Conservation (phyloP, 768 basidiomycete species). For the Russula ochroleuca region DNA sequence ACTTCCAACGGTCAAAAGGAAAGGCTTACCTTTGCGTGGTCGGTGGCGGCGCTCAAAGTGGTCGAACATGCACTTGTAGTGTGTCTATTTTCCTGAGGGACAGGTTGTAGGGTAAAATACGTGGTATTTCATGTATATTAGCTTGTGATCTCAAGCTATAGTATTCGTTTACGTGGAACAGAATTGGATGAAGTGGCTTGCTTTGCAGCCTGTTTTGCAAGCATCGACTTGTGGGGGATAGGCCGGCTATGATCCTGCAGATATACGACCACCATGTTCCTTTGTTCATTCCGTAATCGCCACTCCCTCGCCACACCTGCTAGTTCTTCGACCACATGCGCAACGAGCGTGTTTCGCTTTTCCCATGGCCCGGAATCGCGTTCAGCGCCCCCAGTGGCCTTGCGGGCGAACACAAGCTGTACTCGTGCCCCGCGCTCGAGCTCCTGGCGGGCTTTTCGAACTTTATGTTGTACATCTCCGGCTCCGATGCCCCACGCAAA, state of each 20-base stretch:
- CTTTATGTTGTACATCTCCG: constrained; percentile 38
- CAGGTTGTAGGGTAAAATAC: not conserved
- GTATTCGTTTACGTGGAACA: not conserved
- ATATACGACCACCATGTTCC: constrained; percentile 13
- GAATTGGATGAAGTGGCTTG: not conserved
- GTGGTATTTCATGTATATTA: not conserved
- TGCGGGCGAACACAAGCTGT: constrained; percentile 32
- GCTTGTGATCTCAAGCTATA: not conserved
- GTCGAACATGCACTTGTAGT: not conserved
- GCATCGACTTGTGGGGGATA: constrained; percentile 21
- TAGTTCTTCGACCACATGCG: constrained; percentile 25
- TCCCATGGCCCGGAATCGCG: not conserved
- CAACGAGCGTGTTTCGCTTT: constrained; percentile 24
- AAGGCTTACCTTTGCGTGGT: constrained; percentile 25
- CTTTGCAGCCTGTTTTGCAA: not conserved
- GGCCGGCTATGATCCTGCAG: constrained; percentile 22
- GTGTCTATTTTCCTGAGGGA: not conserved
- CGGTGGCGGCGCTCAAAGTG: constrained; percentile 4
- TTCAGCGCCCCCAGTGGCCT: constrained; percentile 25
- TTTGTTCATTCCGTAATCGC: constrained; percentile 23
- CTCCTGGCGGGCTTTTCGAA: constrained; percentile 34
- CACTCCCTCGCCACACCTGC: constrained; percentile 30
- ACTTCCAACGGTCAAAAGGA: constrained; percentile 28
- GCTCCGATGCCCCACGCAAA: constrained; percentile 37
- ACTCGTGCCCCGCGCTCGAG: constrained; percentile 34